phyloP scores from a whole-genome alignment of 2,329 filamentous ascomycete species.

The Fonsecaea pedrosoi region DNA sequence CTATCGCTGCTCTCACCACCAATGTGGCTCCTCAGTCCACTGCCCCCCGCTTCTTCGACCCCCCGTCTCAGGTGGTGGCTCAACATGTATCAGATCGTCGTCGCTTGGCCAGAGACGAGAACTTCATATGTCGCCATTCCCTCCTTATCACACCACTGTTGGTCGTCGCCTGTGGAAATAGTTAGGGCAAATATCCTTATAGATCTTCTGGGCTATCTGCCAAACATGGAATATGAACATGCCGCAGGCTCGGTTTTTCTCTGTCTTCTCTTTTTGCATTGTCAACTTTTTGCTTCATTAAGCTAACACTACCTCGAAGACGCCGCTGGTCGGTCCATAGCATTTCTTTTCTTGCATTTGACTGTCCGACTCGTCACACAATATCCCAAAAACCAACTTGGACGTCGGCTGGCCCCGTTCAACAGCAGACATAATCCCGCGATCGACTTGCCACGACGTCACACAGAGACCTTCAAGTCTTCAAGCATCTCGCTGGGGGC shows the following conservation, averaged over 20 bases:
- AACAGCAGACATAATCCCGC: background rate
- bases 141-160: slow-evolving; percentile 13
- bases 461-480: background rate
- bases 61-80: background rate
- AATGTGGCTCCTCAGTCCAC: background rate
- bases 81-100: slow-evolving; percentile 10
- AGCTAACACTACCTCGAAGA: background rate
- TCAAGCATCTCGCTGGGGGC: slow-evolving; percentile 36
- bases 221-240: background rate
- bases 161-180: background rate
- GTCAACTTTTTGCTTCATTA: background rate
- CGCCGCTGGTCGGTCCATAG: slow-evolving; percentile 6
- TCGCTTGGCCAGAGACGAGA: slow-evolving; percentile 11
- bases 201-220: background rate
- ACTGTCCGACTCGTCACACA: background rate
- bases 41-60: background rate
- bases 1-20: background rate
- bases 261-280: background rate
- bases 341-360: background rate
- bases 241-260: slow-evolving; percentile 1
- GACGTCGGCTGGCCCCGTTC: background rate
- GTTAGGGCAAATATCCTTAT: background rate
- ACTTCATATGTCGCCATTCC: slow-evolving; percentile 1
- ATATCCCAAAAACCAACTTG: background rate
- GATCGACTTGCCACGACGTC: background rate